A percentile compares a stretch with the other conserved stretches of the same genome.
Evolutionary conservation across 176 grass and related monocot species (phyloP).

Genomic region (Oryza coarctata): DNA sequence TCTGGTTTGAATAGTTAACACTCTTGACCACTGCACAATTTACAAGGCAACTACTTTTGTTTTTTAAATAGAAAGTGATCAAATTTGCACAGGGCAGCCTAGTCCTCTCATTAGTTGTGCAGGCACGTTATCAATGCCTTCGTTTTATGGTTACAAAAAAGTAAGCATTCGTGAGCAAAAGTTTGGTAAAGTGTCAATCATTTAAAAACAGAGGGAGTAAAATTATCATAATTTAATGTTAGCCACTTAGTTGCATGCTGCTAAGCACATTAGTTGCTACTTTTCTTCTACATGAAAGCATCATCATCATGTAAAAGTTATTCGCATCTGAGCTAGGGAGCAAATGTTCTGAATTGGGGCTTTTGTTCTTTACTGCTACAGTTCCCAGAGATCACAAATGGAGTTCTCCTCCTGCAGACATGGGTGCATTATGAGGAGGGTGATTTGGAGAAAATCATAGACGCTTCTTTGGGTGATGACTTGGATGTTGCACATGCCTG

Average conservation of each 20-base stretch:
- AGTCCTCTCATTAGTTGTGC: not conserved
- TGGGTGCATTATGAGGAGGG: constrained; percentile 71
- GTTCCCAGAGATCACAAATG: constrained; percentile 65
- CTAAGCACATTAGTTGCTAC: not conserved
- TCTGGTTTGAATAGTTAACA: not conserved
- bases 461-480: constrained; percentile 56
- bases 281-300: constrained; percentile 16
- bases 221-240: not conserved
- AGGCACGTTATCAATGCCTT: not conserved
- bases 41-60: not conserved
- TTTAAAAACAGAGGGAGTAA: not conserved
- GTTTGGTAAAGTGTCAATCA: not conserved
- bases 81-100: not conserved
- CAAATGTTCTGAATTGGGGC: constrained; percentile 26
- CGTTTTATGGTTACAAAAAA: not conserved
- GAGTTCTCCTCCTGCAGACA: constrained; percentile 77
- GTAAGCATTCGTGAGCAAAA: not conserved
- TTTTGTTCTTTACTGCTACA: constrained; percentile 53
- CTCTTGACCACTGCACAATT: not conserved
- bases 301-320: not conserved
- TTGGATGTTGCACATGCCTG: constrained; percentile 63
- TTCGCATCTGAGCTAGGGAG: constrained; percentile 9
- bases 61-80: not conserved
- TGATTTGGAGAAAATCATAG: constrained; percentile 54
- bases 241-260: constrained; percentile 3